Conservation (phyloP, 768 basidiomycete genomes). For the Trametes punicea region DNA sequence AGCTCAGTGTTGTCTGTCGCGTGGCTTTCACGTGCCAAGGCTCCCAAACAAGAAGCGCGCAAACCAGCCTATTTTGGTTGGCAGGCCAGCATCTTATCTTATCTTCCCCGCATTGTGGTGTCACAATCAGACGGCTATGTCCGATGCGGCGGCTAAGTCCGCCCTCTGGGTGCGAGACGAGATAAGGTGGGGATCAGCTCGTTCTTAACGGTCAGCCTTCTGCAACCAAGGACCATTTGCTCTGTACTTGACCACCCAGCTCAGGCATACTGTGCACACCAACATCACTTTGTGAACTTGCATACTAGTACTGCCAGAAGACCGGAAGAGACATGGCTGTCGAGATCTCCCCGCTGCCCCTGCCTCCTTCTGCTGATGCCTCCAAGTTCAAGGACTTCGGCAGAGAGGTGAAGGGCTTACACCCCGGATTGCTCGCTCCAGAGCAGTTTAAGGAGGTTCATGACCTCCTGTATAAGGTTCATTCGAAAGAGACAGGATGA, state of each 20-base stretch:
- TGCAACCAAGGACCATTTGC: not conserved
- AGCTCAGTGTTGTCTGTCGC: not conserved
- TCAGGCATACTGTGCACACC: not conserved
- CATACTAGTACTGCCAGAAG: not conserved
- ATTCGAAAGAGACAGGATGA: not conserved
- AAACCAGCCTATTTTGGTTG: not conserved
- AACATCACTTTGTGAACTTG: conserved; percentile 5
- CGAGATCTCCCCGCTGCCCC: conserved; percentile 59
- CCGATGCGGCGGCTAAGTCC: too few species aligned
- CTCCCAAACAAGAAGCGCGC: not conserved
- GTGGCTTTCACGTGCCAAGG: conserved; percentile 2
- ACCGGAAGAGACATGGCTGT: conserved; percentile 53
- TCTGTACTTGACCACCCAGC: not conserved
- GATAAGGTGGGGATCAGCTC: conserved; percentile 1
- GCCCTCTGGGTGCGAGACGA: too few species aligned
- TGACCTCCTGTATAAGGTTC: conserved; percentile 76
- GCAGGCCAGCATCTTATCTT: conserved; percentile 2
- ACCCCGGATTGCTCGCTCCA: conserved; percentile 59
- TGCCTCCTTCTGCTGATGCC: conserved; percentile 70
- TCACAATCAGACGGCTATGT: too few species aligned
- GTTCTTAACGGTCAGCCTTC: not conserved
- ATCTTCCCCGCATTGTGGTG: conserved; percentile 9
- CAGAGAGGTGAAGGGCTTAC: conserved; percentile 67
- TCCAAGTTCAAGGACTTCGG: conserved; percentile 71
- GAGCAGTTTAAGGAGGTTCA: conserved; percentile 65